Conservation (phyloP, 441 rosid genomes). For the Aquilaria agallochum region DNA sequence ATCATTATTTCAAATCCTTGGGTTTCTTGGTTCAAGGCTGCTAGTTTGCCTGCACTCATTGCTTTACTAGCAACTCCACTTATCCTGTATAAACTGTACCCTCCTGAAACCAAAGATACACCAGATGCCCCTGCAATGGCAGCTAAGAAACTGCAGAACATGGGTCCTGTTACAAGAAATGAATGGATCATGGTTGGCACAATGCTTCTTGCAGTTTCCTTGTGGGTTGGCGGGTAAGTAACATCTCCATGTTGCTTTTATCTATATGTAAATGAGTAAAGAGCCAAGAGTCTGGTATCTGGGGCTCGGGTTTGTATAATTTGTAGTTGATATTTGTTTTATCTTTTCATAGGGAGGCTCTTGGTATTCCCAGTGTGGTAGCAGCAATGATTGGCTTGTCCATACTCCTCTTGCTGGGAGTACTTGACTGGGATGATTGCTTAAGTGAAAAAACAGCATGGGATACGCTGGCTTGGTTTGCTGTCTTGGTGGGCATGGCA, state of each 20-base stretch:
- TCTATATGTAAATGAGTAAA: no score
- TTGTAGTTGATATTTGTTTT: slow-evolving; percentile 5
- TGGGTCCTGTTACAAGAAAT: slow-evolving; percentile 83
- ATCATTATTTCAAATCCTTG: slow-evolving; percentile 73
- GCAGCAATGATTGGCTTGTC: slow-evolving; percentile 95
- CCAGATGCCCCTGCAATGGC: slow-evolving; percentile 97
- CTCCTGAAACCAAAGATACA: slow-evolving; percentile 93
- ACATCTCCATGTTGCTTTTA: slow-evolving; percentile 4
- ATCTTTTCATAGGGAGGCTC: slow-evolving; percentile 46
- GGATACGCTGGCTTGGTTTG: slow-evolving; percentile 97
- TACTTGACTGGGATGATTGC: slow-evolving; percentile 96
- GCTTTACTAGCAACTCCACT: slow-evolving; percentile 73
- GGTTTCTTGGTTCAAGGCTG: slow-evolving; percentile 94
- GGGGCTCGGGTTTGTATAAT: no score
- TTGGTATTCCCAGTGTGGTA: slow-evolving; percentile 87
- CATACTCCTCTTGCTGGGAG: slow-evolving; percentile 79
- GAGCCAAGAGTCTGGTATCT: no score
- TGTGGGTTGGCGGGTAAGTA: slow-evolving; percentile 90
- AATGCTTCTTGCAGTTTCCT: slow-evolving; percentile 89
- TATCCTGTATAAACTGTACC: slow-evolving; percentile 77
- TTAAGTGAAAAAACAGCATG: slow-evolving; percentile 92
- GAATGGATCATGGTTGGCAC: slow-evolving; percentile 91
- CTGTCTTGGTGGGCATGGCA: slow-evolving; percentile 94
- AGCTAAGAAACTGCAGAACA: slow-evolving; percentile 58
- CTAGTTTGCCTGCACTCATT: slow-evolving; percentile 76